These are phyloP conservation scores for Leccinum angustisporum DNA, from an alignment of 1,284 basidiomycete genomes.

Conservation along the genomic window DNA sequence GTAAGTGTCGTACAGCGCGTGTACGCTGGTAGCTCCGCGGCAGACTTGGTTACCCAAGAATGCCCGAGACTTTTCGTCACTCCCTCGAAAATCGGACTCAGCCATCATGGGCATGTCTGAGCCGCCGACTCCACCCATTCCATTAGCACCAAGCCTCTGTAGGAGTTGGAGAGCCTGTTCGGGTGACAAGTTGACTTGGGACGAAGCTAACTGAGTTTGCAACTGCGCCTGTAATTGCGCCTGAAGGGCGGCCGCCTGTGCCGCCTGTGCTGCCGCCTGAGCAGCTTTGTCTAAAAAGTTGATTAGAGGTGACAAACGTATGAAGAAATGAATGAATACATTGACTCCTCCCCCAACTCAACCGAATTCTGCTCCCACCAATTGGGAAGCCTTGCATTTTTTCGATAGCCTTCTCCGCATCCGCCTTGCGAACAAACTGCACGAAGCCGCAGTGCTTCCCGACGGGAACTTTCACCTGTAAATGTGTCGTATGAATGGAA, in stretches of 20 bases:
- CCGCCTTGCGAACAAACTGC: slow-evolving; percentile 88
- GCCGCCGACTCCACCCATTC: slow-evolving; percentile 36
- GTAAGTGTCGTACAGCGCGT: slow-evolving; percentile 23
- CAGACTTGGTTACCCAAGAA: slow-evolving; percentile 27
- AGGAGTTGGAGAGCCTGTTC: slow-evolving; percentile 70
- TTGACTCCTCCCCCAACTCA: slow-evolving; percentile 93
- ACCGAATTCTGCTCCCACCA: slow-evolving; percentile 84
- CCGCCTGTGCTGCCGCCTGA: slow-evolving; percentile 81
- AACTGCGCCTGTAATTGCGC: slow-evolving; percentile 47
- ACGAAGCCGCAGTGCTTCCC: slow-evolving; percentile 97
- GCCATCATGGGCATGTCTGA: slow-evolving; percentile 16
- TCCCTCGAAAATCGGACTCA: slow-evolving; percentile 20
- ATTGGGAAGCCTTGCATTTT: slow-evolving; percentile 96
- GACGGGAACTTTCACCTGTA: slow-evolving; percentile 89
- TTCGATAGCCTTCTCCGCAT: slow-evolving; percentile 90
- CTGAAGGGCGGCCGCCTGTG: slow-evolving; percentile 69
- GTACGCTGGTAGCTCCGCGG: slow-evolving; percentile 19
- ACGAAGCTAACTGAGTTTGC: slow-evolving; percentile 38
- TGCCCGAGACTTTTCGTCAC: slow-evolving; percentile 34
- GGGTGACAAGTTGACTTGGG: slow-evolving; percentile 44
- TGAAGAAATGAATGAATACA: slow-evolving; percentile 48
- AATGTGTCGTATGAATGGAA: slow-evolving; percentile 13
- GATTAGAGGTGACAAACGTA: slow-evolving; percentile 6
- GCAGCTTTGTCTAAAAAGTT: slow-evolving; percentile 71
- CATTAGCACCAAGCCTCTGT: slow-evolving; percentile 56